These are phyloP conservation scores for Rhododendron griersonianum DNA, from an alignment of 148 eudicot species.

Conservation along the genomic window DNA sequence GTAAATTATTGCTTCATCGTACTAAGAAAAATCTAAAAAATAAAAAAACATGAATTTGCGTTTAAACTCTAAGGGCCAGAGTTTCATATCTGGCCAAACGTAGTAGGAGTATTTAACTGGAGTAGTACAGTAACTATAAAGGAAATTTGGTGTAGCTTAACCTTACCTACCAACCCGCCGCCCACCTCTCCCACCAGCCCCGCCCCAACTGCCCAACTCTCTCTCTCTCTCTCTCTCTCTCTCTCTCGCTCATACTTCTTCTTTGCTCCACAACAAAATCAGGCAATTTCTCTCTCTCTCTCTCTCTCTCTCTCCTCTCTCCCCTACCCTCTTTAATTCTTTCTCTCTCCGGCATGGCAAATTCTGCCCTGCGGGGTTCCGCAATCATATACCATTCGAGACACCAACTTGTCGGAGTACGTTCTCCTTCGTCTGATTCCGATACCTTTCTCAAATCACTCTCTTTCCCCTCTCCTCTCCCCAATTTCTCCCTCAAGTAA, in stretches of 20 bases:
- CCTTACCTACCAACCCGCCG: not conserved
- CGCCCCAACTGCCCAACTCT: not conserved
- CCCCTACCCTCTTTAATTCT: too few species aligned
- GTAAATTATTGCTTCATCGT: too few species aligned
- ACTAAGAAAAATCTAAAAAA: too few species aligned
- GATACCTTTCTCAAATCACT: conserved; percentile 10
- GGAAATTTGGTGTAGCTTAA: not conserved
- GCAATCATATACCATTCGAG: not conserved
- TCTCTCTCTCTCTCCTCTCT: not conserved
- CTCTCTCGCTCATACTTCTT: too few species aligned
- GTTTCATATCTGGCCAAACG: too few species aligned
- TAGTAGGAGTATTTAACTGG: too few species aligned
- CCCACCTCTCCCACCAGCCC: not conserved
- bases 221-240: not conserved
- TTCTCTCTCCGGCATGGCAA: not conserved
- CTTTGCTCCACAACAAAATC: not conserved
- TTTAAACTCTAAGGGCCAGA: too few species aligned
- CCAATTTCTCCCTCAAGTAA: conserved; percentile 27
- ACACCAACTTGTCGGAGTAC: not conserved
- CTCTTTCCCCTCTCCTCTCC: conserved; percentile 29
- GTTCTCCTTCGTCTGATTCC: not conserved
- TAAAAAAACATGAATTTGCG: too few species aligned
- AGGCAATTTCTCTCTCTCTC: not conserved
- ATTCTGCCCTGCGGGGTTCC: not conserved
- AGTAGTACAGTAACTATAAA: too few species aligned